phyloP scores from a whole-genome alignment of 768 basidiomycete species.

The Russula emetica region DNA sequence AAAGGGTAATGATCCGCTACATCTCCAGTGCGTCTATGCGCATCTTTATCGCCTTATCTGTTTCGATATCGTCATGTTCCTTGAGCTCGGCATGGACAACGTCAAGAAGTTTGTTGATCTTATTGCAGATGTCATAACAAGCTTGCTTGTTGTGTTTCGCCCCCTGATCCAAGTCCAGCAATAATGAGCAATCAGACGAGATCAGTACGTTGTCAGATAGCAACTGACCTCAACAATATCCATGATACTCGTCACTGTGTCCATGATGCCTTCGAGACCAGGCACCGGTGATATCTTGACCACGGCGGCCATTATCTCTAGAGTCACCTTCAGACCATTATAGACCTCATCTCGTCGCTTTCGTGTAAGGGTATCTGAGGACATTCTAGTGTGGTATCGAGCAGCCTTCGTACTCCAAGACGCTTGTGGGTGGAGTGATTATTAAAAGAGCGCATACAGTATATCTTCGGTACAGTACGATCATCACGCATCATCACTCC shows the following conservation, averaged over 20 bases:
- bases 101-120: conserved; percentile 17
- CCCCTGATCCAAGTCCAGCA: not conserved
- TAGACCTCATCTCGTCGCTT: conserved; percentile 15
- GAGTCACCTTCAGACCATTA: conserved; percentile 12
- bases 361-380: conserved; percentile 5
- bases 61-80: conserved; percentile 5
- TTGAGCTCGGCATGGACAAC: conserved; percentile 16
- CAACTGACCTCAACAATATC: conserved; percentile 13
- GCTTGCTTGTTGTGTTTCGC: conserved; percentile 26
- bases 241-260: conserved; percentile 14
- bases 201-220: not conserved
- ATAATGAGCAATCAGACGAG: not conserved
- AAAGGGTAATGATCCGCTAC: not conserved
- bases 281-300: conserved; percentile 8
- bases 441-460: not conserved
- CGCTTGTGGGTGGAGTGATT: not conserved
- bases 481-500: too few relatives aligned
- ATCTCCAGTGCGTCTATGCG: conserved; percentile 15
- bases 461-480: too few relatives aligned
- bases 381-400: not conserved
- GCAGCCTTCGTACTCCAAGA: not conserved
- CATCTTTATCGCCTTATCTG: conserved; percentile 8
- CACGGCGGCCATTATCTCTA: not conserved
- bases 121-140: conserved; percentile 20
- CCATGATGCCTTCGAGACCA: conserved; percentile 12